Base-by-base conservation (phyloP, 1,284 basidiomycete genomes). In the Ceratobasidium sp. region DNA sequence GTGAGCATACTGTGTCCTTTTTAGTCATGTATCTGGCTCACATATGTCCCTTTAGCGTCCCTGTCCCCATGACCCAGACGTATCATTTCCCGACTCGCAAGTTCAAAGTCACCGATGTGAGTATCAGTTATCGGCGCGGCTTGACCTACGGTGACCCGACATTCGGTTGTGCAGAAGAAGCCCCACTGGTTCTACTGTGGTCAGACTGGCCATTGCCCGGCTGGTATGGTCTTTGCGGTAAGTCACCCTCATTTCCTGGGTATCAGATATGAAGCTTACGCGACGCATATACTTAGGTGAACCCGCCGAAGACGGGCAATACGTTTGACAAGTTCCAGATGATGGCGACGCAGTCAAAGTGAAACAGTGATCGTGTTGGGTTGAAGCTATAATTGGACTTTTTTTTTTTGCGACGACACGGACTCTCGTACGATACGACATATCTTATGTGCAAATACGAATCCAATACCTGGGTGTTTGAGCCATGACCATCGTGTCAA, bases 181-280 rank as follows among this genome's bases (percentile, higher is more conserved):
- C 68, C 75, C 13, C 71, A 73, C 53, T 76, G 75, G 75, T 71
- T 76, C 54, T 69, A 76, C 75, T 76, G 75, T 31, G 62, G 66
- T 16, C 69, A 76, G 46, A 43, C 39, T 34, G 62, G 51, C 24
- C 75, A 76, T 56, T 76, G 75, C 49, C 69, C 69, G 31, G 43
- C 59, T 31, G 75, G 75, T 4, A 76, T 76, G 75, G 71, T 76
- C 62, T 76, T 76, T 24, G 75, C 75, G n/a, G 71, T 74, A 59
- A 56, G 71, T 31, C 34, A 8, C n/a, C n/a, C 8, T 34, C 8
- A 34, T 34, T 8, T 8, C 2, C 34, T 34, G 8, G 34, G n/a
- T n/a, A 34, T n/a, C 8, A n/a, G 7, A n/a, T 13, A 11, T 43
- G 7, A 13, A 24, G 34, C 54, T 43, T 22, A 58, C 16, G 19